These are phyloP conservation scores for Penicillium subrubescens DNA, from an alignment of 495 filamentous ascomycete genomes.

Conservation along the genomic window DNA sequence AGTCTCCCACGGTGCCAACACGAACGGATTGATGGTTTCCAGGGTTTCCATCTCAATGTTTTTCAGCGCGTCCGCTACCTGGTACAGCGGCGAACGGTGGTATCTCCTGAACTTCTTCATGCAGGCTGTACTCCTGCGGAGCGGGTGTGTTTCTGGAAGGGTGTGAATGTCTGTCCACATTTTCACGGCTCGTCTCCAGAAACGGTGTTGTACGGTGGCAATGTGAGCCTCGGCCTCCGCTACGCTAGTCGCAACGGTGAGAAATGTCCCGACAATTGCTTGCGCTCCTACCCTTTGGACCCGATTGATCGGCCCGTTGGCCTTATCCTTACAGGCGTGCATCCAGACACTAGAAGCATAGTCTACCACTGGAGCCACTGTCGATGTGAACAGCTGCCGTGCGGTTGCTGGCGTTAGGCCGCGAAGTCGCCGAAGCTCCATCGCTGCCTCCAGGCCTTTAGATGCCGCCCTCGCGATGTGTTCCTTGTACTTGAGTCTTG, in stretches of 20 bases:
- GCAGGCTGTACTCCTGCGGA: no score
- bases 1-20: no score
- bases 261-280: conserved; percentile 31
- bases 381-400: conserved; percentile 20
- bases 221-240: conserved; percentile 20
- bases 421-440: conserved; percentile 27
- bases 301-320: conserved; percentile 17
- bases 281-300: conserved; percentile 36
- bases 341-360: conserved; percentile 38
- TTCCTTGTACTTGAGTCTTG: conserved; percentile 11
- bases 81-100: no score
- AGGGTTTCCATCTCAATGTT: no score
- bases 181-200: conserved; percentile 12
- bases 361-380: conserved; percentile 33
- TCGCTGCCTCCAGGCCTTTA: conserved; percentile 28
- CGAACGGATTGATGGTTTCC: no score
- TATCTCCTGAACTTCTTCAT: no score
- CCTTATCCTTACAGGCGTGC: conserved; percentile 27
- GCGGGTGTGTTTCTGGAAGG: no score
- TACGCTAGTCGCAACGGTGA: conserved; percentile 14
- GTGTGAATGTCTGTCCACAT: no score
- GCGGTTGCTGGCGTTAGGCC: conserved; percentile 23
- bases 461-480: conserved; percentile 23
- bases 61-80: no score
- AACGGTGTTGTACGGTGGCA: conserved; percentile 20